Percentiles rank a stretch among this genome's conserved stretches.
These are phyloP conservation scores for Raffaelea arxii DNA, from an alignment of 2,329 filamentous ascomycete species.

Conservation along the genomic window DNA sequence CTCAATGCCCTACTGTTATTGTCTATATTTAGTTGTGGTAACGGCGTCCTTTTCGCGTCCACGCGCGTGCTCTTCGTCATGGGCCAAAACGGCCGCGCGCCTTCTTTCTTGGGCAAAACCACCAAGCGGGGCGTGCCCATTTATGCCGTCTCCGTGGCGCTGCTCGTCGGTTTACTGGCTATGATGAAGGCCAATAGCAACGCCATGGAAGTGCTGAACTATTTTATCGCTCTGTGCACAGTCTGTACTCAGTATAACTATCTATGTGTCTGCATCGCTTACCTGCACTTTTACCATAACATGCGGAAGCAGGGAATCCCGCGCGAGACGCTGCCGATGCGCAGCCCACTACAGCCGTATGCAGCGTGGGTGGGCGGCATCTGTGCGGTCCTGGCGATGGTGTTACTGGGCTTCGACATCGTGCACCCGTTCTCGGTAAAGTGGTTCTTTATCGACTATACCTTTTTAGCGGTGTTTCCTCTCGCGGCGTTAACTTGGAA, in stretches of 20 bases:
- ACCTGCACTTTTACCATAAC: constrained; percentile 48
- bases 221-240: constrained; percentile 50
- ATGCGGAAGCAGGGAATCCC: constrained; percentile 43
- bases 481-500: not conserved
- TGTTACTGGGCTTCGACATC: constrained; percentile 1
- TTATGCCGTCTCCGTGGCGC: constrained; percentile 48
- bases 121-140: constrained; percentile 51
- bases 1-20: constrained; percentile 52
- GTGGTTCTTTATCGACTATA: constrained; percentile 4
- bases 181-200: constrained; percentile 50
- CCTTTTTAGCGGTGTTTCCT: not conserved
- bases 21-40: constrained; percentile 50
- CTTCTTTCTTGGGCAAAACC: constrained; percentile 25
- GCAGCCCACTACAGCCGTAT: constrained; percentile 26
- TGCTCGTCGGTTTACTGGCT: constrained; percentile 51
- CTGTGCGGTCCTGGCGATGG: constrained; percentile 3
- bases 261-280: constrained; percentile 46
- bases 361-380: constrained; percentile 9
- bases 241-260: constrained; percentile 50
- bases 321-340: constrained; percentile 43
- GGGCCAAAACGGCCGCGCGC: constrained; percentile 45
- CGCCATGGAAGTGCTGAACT: constrained; percentile 46
- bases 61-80: constrained; percentile 50
- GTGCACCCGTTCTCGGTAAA: not conserved
- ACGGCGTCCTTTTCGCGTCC: constrained; percentile 51